Evolutionary conservation across 768 basidiomycete species (phyloP).

Genomic region (Suillus cothurnatus): DNA sequence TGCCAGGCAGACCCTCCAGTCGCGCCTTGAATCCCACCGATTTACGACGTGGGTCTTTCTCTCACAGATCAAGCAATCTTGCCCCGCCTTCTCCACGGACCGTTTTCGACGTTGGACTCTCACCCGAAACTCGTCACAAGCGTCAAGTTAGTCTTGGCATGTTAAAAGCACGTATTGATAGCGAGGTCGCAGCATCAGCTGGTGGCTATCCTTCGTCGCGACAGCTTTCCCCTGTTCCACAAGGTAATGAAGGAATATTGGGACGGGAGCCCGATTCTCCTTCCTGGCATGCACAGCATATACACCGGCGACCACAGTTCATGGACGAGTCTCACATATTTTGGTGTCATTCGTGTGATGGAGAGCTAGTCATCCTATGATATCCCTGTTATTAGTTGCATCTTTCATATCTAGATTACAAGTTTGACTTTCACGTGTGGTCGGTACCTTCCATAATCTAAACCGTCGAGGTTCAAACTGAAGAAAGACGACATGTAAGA

Average conservation of each 20-base stretch:
- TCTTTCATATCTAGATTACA: constrained; percentile 20
- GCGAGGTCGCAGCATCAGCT: constrained; percentile 56
- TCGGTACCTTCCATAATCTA: too few relatives aligned
- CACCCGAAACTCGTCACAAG: constrained; percentile 78
- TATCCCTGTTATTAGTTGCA: constrained; percentile 18
- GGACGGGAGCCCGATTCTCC: constrained; percentile 28
- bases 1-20: constrained; percentile 45
- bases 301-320: constrained; percentile 63
- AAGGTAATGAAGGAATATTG: constrained; percentile 14
- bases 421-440: not conserved
- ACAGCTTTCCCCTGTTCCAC: constrained; percentile 57
- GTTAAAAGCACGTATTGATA: constrained; percentile 89
- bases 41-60: constrained; percentile 39
- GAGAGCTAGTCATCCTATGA: constrained; percentile 75
- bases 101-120: constrained; percentile 68
- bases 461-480: not conserved
- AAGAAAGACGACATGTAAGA: not conserved
- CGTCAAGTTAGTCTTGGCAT: constrained; percentile 84
- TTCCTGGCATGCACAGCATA: constrained; percentile 29
- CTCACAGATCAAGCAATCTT: constrained; percentile 31
- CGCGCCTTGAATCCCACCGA: constrained; percentile 40
- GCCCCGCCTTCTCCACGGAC: constrained; percentile 51
- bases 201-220: constrained; percentile 51
- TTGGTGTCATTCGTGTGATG: constrained; percentile 84
- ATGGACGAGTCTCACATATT: constrained; percentile 88